Base-by-base conservation (phyloP, 441 rosid species). In the Syzygium syzygioides region DNA sequence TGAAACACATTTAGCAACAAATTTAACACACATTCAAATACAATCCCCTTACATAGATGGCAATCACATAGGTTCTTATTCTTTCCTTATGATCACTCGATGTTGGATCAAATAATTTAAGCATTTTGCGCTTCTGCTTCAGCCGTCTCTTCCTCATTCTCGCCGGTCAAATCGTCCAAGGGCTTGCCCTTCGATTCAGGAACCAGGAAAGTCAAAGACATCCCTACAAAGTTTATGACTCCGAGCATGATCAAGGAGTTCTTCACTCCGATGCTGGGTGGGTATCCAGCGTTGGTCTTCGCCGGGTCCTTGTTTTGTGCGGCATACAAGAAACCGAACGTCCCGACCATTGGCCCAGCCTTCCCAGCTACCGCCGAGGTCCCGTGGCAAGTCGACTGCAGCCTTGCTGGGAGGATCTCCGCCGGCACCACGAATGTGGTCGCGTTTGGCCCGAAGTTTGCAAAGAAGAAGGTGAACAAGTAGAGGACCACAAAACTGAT, bases 201-300 rank as follows among this genome's bases (percentile, higher is more conserved):
- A 76, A 57, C 71, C 50, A 86, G 41, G 48, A 86, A 26, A n/a
- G 76, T 57, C 23, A 86, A 25, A 76, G 57, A 30, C 87, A 86
- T 86, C 30, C 87, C 87, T 19, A 12, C 66, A 37, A 86, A 86
- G 32, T 86, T 86, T 37, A 57, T 34, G 30, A 41, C 71, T 55
- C 76, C 87, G n/a, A 86, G 87, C 87, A 86, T 37, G 53, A 86
- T 55, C 68, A 86, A 59, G 37, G 87, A 37, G 66, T 86, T 86
- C 68, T 86, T 57, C 68, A 57, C 52, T 37, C n/a, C 83, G n/a
- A 76, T 37, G 15, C 83, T n/a, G 18, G 83, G 17, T 37, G 83
- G 52, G n/a, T 86, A 57, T 55, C 76, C 87, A 41, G 87, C 76
- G n/a, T 86, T 76, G n/a, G 87, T 86, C 62, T 56, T 86, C 2